phyloP scores from a whole-genome alignment of 768 basidiomycete species.

The Leccinum disarticulatum region DNA sequence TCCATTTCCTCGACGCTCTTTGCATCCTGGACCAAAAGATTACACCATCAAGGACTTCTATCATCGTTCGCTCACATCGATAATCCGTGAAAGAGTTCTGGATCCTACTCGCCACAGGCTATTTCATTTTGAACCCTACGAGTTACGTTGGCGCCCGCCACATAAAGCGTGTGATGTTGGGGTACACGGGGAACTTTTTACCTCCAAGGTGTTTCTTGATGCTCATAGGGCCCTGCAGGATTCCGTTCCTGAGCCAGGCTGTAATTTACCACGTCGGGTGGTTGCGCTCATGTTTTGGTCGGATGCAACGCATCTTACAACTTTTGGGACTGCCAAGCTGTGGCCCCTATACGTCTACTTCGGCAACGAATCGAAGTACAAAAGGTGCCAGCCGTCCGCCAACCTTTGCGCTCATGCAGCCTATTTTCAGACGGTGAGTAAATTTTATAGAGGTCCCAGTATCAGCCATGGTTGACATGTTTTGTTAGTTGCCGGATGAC shows the following conservation, averaged over 20 bases:
- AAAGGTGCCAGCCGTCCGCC: neutral
- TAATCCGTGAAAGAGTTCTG: neutral
- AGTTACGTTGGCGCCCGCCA: neutral
- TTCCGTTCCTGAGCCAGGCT: neutral
- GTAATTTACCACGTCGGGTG: neutral
- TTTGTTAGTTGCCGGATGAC: neutral
- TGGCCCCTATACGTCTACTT: too few relatives aligned
- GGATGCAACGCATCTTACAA: neutral
- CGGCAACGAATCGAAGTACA: neutral
- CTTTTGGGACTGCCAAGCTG: neutral
- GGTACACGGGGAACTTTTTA: neutral
- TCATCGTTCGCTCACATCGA: neutral
- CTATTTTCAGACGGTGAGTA: neutral
- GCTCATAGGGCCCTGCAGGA: neutral
- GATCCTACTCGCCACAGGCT: neutral
- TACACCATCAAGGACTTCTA: neutral
- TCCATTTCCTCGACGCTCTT: neutral
- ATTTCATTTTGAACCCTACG: neutral
- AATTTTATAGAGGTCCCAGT: neutral
- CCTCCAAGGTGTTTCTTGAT: neutral
- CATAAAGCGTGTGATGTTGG: neutral
- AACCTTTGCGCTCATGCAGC: neutral
- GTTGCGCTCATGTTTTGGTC: neutral
- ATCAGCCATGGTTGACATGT: neutral
- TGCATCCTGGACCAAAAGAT: neutral